phyloP scores from a whole-genome alignment of 2,329 filamentous ascomycete genomes.

The Endoconidiophora laricicola region DNA sequence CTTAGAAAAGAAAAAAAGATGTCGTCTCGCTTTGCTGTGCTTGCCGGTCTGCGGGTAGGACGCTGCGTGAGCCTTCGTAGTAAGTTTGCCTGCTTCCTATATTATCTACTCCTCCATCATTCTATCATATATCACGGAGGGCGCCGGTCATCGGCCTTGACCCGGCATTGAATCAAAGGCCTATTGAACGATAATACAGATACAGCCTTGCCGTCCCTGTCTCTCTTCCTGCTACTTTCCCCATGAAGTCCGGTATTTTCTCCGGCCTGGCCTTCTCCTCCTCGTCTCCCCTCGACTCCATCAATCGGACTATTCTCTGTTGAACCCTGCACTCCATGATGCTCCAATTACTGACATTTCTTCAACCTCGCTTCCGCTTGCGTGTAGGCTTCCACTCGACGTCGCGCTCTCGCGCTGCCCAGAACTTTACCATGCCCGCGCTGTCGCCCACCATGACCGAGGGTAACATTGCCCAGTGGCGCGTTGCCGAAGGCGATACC shows the following conservation, averaged over 20 bases:
- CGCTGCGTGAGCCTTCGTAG: slow-evolving; percentile 6
- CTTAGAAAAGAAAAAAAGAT: neutral
- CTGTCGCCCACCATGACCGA: slow-evolving; percentile 89
- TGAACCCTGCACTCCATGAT: neutral
- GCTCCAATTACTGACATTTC: neutral
- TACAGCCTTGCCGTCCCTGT: too few relatives aligned
- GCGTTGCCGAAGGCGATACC: slow-evolving; percentile 70
- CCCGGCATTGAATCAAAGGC: too few relatives aligned
- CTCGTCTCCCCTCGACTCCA: neutral
- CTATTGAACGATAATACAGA: too few relatives aligned
- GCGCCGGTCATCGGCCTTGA: too few relatives aligned
- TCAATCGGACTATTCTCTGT: neutral
- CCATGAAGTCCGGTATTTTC: neutral
- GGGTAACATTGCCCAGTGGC: slow-evolving; percentile 74
- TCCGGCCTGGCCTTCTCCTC: neutral
- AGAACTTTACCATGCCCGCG: slow-evolving; percentile 83
- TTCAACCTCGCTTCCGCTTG: neutral
- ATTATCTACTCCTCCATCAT: too few relatives aligned
- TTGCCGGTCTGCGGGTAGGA: slow-evolving; percentile 12
- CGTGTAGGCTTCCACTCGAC: slow-evolving; percentile 42
- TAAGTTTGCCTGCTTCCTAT: neutral
- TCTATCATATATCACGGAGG: too few relatives aligned
- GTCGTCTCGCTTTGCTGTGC: slow-evolving; percentile 13
- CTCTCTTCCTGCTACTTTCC: neutral
- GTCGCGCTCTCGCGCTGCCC: slow-evolving; percentile 50